Base-by-base conservation (phyloP, 306 rosid species). In the Castanea sativa region DNA sequence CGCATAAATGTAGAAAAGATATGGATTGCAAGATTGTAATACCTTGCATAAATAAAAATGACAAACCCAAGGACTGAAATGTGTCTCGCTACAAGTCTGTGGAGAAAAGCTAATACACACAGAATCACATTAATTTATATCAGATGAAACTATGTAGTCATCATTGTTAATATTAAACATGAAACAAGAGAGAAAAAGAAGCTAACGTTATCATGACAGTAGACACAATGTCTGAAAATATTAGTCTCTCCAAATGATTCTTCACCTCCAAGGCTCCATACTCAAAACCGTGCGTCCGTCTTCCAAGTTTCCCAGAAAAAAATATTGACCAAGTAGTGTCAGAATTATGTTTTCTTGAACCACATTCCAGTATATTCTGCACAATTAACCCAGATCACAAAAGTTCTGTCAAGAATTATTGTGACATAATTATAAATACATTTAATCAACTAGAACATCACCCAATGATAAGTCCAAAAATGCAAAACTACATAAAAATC, bases 11-110 rank as follows among this genome's bases (percentile, higher is more conserved):
- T 4, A 69, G 70, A 53, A 59, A 43, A 33, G 5, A 61, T 60
- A 60, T 8, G 23, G 5, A 65, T 23, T 63, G 61, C 52, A 43
- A 70, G 15, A 70, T 76, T 74, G 25, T 63, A 59, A 51, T 76
- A 88, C 91, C 89, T 86, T 85, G 90, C 72, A 75, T 60, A 96
- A 41, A 80, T 91, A 93, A 85, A 96, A 96, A 84, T 93, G 98
- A 83, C 93, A 89, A 74, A 91, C 90, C 97, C 99, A 96, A 71
- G 98, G 98, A 80, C 96, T 88, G 79, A 80, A 73, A 77, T 79
- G 79, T 58, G 25, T 86, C 43, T 76, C 78, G 78, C 64, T 64
- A 57, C 83, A 56, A 49, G 80, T 82, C 81, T 81, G 86, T 19
- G 91, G 87, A 64, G 92, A 83, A 87, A 76, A 93, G 76, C 89